Evolutionary conservation across 495 filamentous ascomycete genomes (phyloP), one percentile per base, ranked within the genome.

Genomic region (Annulohypoxylon bovei): DNA sequence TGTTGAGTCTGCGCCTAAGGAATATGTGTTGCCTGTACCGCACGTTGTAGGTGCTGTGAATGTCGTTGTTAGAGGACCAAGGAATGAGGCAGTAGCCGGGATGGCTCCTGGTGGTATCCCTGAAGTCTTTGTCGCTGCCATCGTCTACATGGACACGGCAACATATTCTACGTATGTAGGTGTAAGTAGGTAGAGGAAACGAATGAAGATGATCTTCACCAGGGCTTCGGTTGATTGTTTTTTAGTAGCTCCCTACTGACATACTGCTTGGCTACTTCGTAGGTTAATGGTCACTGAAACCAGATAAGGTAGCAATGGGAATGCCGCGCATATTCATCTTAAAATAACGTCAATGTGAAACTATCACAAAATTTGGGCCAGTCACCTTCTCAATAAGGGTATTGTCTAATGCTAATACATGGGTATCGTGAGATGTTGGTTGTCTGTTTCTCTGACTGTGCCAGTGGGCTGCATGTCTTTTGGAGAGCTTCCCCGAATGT

Each of bases 1-100:
- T 35, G 50, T 54, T 22, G 28, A 1, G n/a, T 54, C 50, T 33
- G 20, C n/a, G 50, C 50, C 28, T 20, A 54, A 33, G 6, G 59
- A 80, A 79, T 62, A 84, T 25, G 39, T 39, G 27, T 82, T 52
- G 77, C 84, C 49, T 83, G 79, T 79, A 75, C 78, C 6, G 82
- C 65, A 67, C 3, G 44, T 44, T 23, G 46, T 14, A n/a, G 65
- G 56, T 14, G 65, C 55, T 12, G 37, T 6, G 37, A 67, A 67
- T 2, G 47, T 54, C 20, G 65, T 67, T 16, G 65, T 60, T 18
- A 67, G 22, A 6, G 55, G 55, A 22, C 65, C 65, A 18, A 67
- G 46, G 33, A 37, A 27, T 7, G 53, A 35, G 11, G 53, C 9
- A 39, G 32, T 56, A 11, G 53, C 27, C 20, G 53, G 8, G 20